phyloP scores from a whole-genome alignment of 495 filamentous ascomycete genomes.

The Umbilicaria muhlenbergii region DNA sequence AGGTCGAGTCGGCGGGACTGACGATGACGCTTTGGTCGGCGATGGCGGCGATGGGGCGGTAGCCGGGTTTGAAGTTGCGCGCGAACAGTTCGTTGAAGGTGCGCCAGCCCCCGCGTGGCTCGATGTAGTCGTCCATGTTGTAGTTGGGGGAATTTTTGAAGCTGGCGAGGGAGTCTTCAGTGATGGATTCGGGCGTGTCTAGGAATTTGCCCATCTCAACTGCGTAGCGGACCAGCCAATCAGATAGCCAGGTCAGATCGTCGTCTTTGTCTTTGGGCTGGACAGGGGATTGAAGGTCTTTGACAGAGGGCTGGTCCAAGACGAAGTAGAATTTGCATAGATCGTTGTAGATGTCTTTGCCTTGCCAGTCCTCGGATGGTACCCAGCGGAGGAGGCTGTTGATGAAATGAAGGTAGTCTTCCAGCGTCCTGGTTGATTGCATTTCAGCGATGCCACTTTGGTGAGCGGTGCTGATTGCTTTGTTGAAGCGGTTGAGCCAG shows the following conservation, averaged over 20 bases:
- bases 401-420: background rate
- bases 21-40: slow-evolving; percentile 10
- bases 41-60: slow-evolving; percentile 10
- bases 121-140: slow-evolving; percentile 10
- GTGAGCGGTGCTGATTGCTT: background rate
- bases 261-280: background rate
- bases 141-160: slow-evolving; percentile 13
- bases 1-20: slow-evolving; percentile 15
- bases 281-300: background rate
- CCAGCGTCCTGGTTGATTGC: background rate
- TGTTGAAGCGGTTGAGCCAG: background rate
- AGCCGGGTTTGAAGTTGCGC: slow-evolving; percentile 11
- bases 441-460: background rate
- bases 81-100: slow-evolving; percentile 22
- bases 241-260: slow-evolving; percentile 8
- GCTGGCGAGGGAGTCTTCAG: slow-evolving; percentile 9
- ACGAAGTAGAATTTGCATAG: slow-evolving; percentile 1
- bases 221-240: slow-evolving; percentile 20
- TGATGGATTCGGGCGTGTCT: slow-evolving; percentile 14
- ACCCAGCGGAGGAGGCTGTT: background rate
- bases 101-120: slow-evolving; percentile 8
- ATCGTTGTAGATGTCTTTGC: background rate
- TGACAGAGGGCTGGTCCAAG: slow-evolving; percentile 1
- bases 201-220: slow-evolving; percentile 17
- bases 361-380: background rate